Percentiles rank a stretch among this genome's conserved stretches.
phyloP scores from a whole-genome alignment of 352 stramenopile species.

The Paralagenidium karlingii region DNA sequence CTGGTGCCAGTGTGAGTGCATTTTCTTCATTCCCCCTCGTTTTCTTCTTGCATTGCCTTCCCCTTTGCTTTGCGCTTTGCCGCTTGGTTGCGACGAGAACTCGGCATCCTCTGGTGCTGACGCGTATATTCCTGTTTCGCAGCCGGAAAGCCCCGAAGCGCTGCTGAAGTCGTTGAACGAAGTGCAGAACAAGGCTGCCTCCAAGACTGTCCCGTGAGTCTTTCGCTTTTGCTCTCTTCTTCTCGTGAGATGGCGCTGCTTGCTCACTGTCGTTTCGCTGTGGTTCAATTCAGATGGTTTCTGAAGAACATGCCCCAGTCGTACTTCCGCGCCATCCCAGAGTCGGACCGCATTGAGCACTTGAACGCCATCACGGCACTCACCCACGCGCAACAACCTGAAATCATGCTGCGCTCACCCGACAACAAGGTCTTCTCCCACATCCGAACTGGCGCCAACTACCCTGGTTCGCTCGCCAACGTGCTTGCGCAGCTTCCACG shows the following conservation, averaged over 20 bases:
- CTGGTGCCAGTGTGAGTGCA: no score
- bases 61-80: no score
- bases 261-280: background rate
- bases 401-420: constrained; percentile 68
- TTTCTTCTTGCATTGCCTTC: constrained; percentile 34
- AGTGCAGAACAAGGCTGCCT: constrained; percentile 52
- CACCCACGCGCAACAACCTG: constrained; percentile 55
- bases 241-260: background rate
- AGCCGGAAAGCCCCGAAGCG: constrained; percentile 20
- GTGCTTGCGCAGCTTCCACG: constrained; percentile 58
- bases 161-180: constrained; percentile 41
- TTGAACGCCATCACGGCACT: constrained; percentile 80
- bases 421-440: constrained; percentile 72
- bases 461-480: constrained; percentile 54
- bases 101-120: background rate
- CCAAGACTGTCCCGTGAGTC: constrained; percentile 53
- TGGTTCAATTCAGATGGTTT: constrained; percentile 60
- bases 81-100: constrained; percentile 5
- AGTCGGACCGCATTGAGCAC: constrained; percentile 77
- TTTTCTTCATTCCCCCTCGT: constrained; percentile 21
- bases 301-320: constrained; percentile 80
- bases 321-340: constrained; percentile 82
- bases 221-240: background rate
- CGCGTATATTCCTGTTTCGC: constrained; percentile 5
- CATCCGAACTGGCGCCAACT: constrained; percentile 70